Evolutionary conservation across 179 eudicot species (phyloP).

Genomic region (Beta lomatogona): DNA sequence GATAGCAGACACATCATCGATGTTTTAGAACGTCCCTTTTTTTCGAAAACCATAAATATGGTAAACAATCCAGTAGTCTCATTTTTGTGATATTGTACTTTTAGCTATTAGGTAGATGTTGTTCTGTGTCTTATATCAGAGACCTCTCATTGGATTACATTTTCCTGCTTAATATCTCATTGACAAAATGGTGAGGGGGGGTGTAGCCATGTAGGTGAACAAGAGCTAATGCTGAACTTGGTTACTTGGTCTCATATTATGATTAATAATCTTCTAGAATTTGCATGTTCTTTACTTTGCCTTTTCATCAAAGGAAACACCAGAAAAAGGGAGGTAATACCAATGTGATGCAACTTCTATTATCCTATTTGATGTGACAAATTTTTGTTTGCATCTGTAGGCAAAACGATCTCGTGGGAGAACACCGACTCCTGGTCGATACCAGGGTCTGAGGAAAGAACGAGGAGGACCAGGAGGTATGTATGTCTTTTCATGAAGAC

Average conservation of each 20-base stretch:
- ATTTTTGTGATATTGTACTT: slow-evolving; percentile 23
- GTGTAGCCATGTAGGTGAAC: neutral
- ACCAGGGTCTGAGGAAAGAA: slow-evolving; percentile 50
- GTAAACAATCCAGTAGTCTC: slow-evolving; percentile 34
- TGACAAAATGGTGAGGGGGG: neutral
- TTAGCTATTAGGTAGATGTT: slow-evolving; percentile 13
- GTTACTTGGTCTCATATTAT: neutral
- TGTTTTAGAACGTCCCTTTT: slow-evolving; percentile 38
- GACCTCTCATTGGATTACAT: neutral
- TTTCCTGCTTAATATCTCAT: neutral
- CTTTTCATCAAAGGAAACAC: neutral
- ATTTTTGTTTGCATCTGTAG: slow-evolving; percentile 30
- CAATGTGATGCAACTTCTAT: neutral
- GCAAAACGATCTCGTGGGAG: slow-evolving; percentile 66
- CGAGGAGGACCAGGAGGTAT: slow-evolving; percentile 36
- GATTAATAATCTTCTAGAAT: neutral
- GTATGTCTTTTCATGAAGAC: neutral
- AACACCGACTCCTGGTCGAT: slow-evolving; percentile 74
- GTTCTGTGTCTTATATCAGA: neutral
- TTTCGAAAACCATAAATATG: slow-evolving; percentile 34
- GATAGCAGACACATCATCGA: slow-evolving; percentile 42
- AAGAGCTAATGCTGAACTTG: neutral
- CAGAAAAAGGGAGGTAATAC: slow-evolving; percentile 1
- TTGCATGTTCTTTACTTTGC: neutral
- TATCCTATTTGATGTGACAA: slow-evolving; percentile 11